Evolutionary conservation across 1,139 yeast species (phyloP), one percentile per base, ranked within the genome.

Genomic region (Yamadazyma friedrichii): DNA sequence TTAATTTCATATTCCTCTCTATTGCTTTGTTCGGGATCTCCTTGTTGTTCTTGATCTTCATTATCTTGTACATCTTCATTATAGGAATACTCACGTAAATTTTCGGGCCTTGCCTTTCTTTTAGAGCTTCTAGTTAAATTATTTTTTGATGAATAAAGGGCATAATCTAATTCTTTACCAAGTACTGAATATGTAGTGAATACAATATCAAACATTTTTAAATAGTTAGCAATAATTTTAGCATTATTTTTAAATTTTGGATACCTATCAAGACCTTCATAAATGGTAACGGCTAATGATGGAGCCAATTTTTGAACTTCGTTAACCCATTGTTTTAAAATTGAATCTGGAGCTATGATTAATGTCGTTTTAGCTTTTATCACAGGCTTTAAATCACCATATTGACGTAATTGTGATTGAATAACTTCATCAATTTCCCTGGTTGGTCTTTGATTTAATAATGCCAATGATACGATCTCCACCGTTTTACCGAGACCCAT

Each of bases 401-500:
- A 60, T 3, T 66, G 54, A 31, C 56, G 58, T n/a, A 70, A 49
- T 36, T 61, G 70, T 37, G 58, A 70, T 44, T 58, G 66, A 1
- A 66, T 46, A 4, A 62, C 58, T 28, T 73, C 69, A 41, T 73
- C 74, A 9, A 63, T 49, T 47, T 82, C 84, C 12, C 54, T 58
- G 0, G 47, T 38, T 0, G 75, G 74, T 15, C 88, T 59, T 20
- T 69, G 80, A 56, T 91, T 84, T 41, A 82, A 55, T 3, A 82
- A 56, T 0, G 84, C 63, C 28, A 89, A 62, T 0, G 95, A 71
- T 2, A 88, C 70, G 6, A 88, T 68, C 58, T 93, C 98, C 2
- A 93, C 82, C 0, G 98, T 91, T 57, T 93, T 93, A 0, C 98
- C 98, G 4, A 93, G 71, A 0, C 98, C 98, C 98, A 93, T 93